These are phyloP conservation scores for Aureobasidium sp. DNA, from an alignment of 2,329 filamentous ascomycete species.

Conservation along the genomic window DNA sequence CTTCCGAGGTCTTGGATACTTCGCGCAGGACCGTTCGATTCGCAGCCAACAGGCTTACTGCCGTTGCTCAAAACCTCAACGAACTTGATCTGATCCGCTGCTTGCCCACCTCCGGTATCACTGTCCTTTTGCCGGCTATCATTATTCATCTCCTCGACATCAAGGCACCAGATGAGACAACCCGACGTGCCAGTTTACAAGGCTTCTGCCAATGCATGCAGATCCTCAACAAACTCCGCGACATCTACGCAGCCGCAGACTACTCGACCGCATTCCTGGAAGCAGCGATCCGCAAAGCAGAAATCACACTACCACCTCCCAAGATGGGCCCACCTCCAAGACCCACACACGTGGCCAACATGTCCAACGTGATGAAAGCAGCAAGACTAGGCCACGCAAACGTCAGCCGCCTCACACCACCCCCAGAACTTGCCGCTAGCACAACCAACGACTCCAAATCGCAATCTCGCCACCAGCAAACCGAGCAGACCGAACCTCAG, in stretches of 20 bases:
- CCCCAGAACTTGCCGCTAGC: conserved; percentile 24
- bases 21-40: conserved; percentile 76
- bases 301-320: conserved; percentile 54
- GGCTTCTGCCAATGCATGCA: conserved; percentile 90
- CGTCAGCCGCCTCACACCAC: conserved; percentile 27
- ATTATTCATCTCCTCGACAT: conserved; percentile 91
- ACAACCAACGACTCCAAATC: neutral
- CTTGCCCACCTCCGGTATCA: conserved; percentile 82
- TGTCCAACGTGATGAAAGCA: conserved; percentile 6
- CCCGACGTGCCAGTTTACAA: conserved; percentile 62
- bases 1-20: conserved; percentile 67
- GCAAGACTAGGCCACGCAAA: neutral
- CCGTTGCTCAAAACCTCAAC: conserved; percentile 70
- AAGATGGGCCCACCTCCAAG: conserved; percentile 4
- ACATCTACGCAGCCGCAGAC: conserved; percentile 89
- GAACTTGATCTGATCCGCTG: conserved; percentile 64
- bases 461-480: conserved; percentile 16
- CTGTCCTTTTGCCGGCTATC: conserved; percentile 82
- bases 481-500: neutral
- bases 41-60: conserved; percentile 76
- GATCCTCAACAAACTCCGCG: conserved; percentile 76
- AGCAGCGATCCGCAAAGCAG: conserved; percentile 78
- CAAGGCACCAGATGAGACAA: conserved; percentile 67
- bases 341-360: conserved; percentile 1
- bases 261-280: conserved; percentile 94